Evolutionary conservation across 352 stramenopile genomes (phyloP), one percentile per base, ranked within the genome.

Genomic region (Phytopythium chamaehyphon): DNA sequence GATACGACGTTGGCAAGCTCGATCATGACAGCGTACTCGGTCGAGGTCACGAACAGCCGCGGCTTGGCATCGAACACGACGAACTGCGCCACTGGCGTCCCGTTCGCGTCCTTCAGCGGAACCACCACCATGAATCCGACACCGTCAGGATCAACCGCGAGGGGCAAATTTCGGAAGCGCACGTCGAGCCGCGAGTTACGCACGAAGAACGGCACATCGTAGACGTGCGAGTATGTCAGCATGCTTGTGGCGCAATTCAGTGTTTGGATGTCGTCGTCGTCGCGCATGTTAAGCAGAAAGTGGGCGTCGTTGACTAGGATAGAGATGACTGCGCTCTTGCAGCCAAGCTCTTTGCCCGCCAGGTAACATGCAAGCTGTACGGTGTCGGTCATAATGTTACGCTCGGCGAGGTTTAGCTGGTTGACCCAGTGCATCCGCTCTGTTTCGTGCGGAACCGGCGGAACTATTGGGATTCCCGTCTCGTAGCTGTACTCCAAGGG

Each of bases 351-450:
- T 33, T 76, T 81, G 1, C 55, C 62, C 0, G 61, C 74, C 16
- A 86, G 64, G 7, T 86, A 61, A 42, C 74, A 86, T 39, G 80
- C 56, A 40, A 85, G 54, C 35, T 61, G 55, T 40, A 82, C 51
- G 24, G 71, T 68, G 38, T 78, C 62, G 1, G 61, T 42, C 7
- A 62, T 45, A 40, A 61, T n/a, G 10, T 63, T 48, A 0, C 44
- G 50, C 12, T 40, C 40, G 0, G 71, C 44, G 2, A 75, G 47
- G 22, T 69, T 46, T 28, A 70, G 71, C 0, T 54, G 59, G 12
- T 26, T 38, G n/a, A 83, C 71, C 18, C 60, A 71, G 16, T 69
- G 37, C 3, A 54, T 42, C 37, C 74, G 69, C 33, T 65, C 59
- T 19, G 47, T 48, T 53, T 83, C 71, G n/a, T 62, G 60, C 6